Conservation (phyloP, 768 basidiomycete genomes). For the Dentipellis fragilis region DNA sequence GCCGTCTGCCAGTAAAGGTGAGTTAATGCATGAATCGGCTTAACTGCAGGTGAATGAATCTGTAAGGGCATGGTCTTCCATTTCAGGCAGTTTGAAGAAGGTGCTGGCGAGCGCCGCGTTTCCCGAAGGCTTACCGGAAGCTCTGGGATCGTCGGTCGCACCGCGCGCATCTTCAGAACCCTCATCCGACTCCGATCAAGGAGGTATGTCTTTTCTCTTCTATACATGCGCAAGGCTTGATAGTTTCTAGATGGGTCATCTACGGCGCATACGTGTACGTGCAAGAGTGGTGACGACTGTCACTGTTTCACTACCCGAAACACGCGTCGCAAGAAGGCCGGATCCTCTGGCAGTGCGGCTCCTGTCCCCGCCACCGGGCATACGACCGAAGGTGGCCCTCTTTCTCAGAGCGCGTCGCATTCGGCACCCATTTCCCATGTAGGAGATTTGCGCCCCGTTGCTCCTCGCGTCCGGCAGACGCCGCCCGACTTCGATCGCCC, state of each 20-base stretch:
- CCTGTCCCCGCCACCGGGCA: not conserved
- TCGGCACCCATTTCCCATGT: constrained; percentile 6
- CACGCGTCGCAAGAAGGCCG: constrained; percentile 3
- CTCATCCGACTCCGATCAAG: constrained; percentile 53
- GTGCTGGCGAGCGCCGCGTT: constrained; percentile 67
- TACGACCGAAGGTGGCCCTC: not conserved
- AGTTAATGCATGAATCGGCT: constrained; percentile 21
- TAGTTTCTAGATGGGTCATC: not conserved
- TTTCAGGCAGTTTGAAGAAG: constrained; percentile 39
- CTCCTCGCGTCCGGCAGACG: constrained; percentile 41
- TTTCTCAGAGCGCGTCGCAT: not conserved
- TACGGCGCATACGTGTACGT: constrained; percentile 28
- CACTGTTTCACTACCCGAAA: constrained; percentile 8
- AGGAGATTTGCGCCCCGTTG: constrained; percentile 46
- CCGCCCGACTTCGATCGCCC: not conserved
- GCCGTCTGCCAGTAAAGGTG: constrained; percentile 39
- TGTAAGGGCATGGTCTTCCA: constrained; percentile 21
- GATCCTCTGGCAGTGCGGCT: not conserved
- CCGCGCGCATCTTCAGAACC: constrained; percentile 34
- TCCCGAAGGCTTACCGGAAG: constrained; percentile 66
- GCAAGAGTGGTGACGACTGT: constrained; percentile 4
- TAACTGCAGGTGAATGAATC: constrained; percentile 16
- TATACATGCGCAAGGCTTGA: not conserved
- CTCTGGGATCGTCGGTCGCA: constrained; percentile 56
- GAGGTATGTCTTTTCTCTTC: constrained; percentile 17